These are phyloP conservation scores for Saksenaea oblongispora DNA, from an alignment of 371 early-diverging fungal species.

Conservation along the genomic window DNA sequence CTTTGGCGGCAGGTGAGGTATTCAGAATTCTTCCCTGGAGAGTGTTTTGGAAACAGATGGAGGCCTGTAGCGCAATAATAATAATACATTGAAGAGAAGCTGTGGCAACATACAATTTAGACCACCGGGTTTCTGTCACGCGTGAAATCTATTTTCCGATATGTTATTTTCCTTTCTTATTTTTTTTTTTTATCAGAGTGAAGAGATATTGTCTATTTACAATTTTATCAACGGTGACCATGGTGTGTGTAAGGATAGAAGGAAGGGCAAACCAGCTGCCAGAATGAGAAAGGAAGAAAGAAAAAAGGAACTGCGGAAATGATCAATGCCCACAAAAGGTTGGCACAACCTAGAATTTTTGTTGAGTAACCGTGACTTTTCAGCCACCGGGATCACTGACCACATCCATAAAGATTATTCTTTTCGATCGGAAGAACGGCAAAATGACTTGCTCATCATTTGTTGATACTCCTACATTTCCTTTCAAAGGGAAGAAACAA, in stretches of 20 bases:
- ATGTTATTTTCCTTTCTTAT: not conserved
- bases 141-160: conserved; percentile 26
- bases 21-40: conserved; percentile 21
- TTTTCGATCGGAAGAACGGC: no score
- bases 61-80: conserved; percentile 28
- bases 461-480: no score
- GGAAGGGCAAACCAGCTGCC: conserved; percentile 2
- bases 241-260: not conserved
- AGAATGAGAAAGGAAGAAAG: conserved; percentile 7
- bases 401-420: no score
- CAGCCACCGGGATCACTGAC: no score
- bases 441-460: no score
- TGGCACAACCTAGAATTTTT: no score
- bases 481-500: no score
- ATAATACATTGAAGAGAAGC: conserved; percentile 33
- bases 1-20: not conserved
- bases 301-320: not conserved
- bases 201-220: no score
- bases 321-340: not conserved
- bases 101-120: conserved; percentile 32
- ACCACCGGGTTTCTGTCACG: conserved; percentile 43
- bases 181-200: not conserved
- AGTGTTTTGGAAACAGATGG: conserved; percentile 36
- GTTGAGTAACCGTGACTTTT: no score
- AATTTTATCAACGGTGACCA: conserved; percentile 38